A percentile compares a stretch with the other conserved stretches of the same genome.
Evolutionary conservation across 192 early-diverging fungal genomes (phyloP).

Genomic region (Phycomyces nitens): DNA sequence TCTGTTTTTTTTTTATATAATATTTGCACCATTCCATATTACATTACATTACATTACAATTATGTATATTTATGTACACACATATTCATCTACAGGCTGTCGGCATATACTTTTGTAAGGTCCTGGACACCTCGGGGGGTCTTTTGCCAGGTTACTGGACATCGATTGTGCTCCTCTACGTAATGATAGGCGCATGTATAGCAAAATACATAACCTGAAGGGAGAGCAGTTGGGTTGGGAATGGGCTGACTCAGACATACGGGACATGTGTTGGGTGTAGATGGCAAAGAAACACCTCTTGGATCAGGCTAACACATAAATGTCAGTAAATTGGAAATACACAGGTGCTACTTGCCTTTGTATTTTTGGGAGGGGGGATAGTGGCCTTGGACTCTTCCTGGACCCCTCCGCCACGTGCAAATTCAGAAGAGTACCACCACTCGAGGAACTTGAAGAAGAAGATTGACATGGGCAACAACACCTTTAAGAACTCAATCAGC

Average conservation of each 20-base stretch:
- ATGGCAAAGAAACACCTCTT: slow-evolving; percentile 70
- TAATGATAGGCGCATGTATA: slow-evolving; percentile 84
- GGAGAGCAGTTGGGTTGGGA: slow-evolving; percentile 82
- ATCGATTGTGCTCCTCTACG: slow-evolving; percentile 65
- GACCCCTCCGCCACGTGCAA: slow-evolving; percentile 52
- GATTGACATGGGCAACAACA: slow-evolving; percentile 80
- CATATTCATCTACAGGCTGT: slow-evolving; percentile 2
- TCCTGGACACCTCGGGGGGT: slow-evolving; percentile 41
- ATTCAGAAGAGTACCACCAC: slow-evolving; percentile 94
- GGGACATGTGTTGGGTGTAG: slow-evolving; percentile 72
- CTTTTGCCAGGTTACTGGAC: slow-evolving; percentile 73
- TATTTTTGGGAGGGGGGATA: slow-evolving; percentile 72
- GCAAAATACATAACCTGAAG: slow-evolving; percentile 91
- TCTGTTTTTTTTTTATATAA: no score
- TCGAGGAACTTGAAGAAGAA: slow-evolving; percentile 94
- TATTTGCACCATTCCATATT: no score
- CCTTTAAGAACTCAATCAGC: slow-evolving; percentile 70
- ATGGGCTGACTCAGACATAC: slow-evolving; percentile 61
- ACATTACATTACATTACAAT: neutral
- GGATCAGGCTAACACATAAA: slow-evolving; percentile 59
- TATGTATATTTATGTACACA: neutral
- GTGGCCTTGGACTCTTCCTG: slow-evolving; percentile 43
- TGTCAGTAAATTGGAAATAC: slow-evolving; percentile 1
- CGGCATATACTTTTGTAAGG: slow-evolving; percentile 68
- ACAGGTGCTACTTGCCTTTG: slow-evolving; percentile 46